A percentile compares a stretch with the other conserved stretches of the same genome.
Evolutionary conservation across 1,284 basidiomycete species (phyloP).

Genomic region (Lignosus rhinocerotis): DNA sequence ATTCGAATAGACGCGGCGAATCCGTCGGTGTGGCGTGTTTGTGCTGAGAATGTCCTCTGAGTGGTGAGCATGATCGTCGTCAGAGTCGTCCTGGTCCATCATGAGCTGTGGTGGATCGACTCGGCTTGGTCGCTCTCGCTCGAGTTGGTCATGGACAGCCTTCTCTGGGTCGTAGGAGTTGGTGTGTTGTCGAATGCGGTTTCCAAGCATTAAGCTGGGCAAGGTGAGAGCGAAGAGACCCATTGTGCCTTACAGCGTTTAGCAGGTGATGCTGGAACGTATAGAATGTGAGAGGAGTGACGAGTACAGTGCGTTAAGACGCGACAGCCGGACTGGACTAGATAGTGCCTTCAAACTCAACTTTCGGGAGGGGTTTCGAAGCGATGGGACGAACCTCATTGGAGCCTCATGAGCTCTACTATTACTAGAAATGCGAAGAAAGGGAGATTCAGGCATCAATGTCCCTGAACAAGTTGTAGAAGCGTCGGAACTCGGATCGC

Average conservation of each 20-base stretch:
- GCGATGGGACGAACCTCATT: slow-evolving; percentile 1
- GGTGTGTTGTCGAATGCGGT: not conserved
- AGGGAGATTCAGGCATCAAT: not conserved
- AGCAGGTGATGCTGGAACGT: not conserved
- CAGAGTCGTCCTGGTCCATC: slow-evolving; percentile 1
- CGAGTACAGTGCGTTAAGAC: not conserved
- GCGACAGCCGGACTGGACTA: not conserved
- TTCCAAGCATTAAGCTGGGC: not conserved
- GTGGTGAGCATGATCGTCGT: slow-evolving; percentile 2
- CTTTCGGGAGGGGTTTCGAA: not conserved
- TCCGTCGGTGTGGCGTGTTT: slow-evolving; percentile 8
- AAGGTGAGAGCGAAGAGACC: slow-evolving; percentile 3
- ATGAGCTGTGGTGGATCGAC: not conserved
- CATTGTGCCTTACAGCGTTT: not conserved
- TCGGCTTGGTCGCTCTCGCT: not conserved
- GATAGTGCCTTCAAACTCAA: no score
- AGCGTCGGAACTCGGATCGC: not conserved
- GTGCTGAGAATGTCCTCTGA: slow-evolving; percentile 4
- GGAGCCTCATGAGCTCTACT: slow-evolving; percentile 1
- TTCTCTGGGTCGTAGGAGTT: slow-evolving; percentile 6
- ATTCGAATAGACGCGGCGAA: slow-evolving; percentile 4
- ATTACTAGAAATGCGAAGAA: not conserved
- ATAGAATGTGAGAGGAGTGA: not conserved
- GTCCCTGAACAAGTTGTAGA: not conserved
- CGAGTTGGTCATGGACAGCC: not conserved